Conservation (phyloP, 495 filamentous ascomycete genomes). For the Podospora tetraspora region DNA sequence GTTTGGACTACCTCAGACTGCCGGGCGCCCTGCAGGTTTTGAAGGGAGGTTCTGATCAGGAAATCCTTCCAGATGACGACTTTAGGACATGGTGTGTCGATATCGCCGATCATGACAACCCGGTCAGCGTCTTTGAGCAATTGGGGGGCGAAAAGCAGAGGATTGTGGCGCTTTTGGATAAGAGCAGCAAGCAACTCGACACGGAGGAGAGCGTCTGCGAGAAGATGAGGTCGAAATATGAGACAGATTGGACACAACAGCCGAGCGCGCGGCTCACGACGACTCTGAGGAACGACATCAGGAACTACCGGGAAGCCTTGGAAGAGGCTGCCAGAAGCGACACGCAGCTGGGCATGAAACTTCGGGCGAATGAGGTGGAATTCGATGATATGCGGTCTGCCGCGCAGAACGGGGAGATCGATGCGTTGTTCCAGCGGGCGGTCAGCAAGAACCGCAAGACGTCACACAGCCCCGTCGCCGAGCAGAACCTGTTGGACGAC, state of each 20-base stretch:
- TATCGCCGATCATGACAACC: constrained; percentile 74
- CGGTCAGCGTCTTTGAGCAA: constrained; percentile 64
- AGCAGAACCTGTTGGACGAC: constrained; percentile 81
- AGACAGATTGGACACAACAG: constrained; percentile 93
- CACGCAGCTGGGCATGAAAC: constrained; percentile 73
- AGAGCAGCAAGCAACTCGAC: constrained; percentile 79
- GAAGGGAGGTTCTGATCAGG: constrained; percentile 89
- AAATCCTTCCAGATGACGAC: constrained; percentile 80
- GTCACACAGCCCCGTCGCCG: constrained; percentile 56
- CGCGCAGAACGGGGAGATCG: constrained; percentile 80
- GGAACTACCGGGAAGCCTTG: constrained; percentile 78
- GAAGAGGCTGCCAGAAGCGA: constrained; percentile 88
- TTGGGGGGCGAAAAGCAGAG: constrained; percentile 70
- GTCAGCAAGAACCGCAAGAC: constrained; percentile 57
- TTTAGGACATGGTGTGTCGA: constrained; percentile 92
- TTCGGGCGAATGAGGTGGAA: constrained; percentile 76
- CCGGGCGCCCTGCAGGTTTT: constrained; percentile 84
- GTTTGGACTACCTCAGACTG: constrained; percentile 87
- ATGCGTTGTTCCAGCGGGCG: constrained; percentile 82
- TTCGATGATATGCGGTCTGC: constrained; percentile 95
- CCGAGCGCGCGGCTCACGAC: constrained; percentile 84
- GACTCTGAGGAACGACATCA: constrained; percentile 79
- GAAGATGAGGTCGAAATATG: constrained; percentile 98
- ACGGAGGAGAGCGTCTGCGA: constrained; percentile 97
- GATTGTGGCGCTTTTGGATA: constrained; percentile 65